These are phyloP conservation scores for Picochlorum sp. DNA, from an alignment of 139 green algal genomes.

Conservation along the genomic window DNA sequence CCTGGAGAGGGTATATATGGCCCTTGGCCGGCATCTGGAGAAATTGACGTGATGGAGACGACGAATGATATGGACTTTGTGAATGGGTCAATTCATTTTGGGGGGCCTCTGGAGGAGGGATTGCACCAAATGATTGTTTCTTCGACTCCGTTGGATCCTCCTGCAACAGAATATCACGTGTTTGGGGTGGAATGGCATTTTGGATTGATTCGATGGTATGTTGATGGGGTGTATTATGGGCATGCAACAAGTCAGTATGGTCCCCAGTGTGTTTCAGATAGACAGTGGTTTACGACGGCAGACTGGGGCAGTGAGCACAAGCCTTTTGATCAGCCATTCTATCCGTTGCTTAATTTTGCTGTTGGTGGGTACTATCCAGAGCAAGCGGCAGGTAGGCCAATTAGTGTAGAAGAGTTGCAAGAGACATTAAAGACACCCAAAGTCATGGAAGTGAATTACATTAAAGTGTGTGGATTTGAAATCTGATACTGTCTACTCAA, in stretches of 20 bases:
- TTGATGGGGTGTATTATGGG: conserved; percentile 4
- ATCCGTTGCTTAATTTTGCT: conserved; percentile 41
- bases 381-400: not conserved
- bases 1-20: conserved; percentile 16
- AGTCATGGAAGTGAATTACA: conserved; percentile 28
- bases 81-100: conserved; percentile 9
- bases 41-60: conserved; percentile 26
- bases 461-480: conserved; percentile 25
- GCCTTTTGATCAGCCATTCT: conserved; percentile 37
- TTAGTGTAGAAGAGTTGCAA: not conserved
- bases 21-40: conserved; percentile 14
- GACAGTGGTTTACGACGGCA: not conserved
- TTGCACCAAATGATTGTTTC: too few relatives aligned
- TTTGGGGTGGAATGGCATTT: conserved; percentile 14
- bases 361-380: conserved; percentile 28
- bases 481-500: too few relatives aligned
- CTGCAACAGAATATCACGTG: conserved; percentile 4
- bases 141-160: not conserved
- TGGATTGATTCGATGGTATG: conserved; percentile 8
- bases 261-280: not conserved
- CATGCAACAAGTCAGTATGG: not conserved
- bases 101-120: not conserved
- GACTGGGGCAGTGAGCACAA: not conserved
- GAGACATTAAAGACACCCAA: not conserved
- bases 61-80: conserved; percentile 9